Base-by-base conservation (phyloP, 2,329 filamentous ascomycete genomes). In the Ascochyta koolunga region DNA sequence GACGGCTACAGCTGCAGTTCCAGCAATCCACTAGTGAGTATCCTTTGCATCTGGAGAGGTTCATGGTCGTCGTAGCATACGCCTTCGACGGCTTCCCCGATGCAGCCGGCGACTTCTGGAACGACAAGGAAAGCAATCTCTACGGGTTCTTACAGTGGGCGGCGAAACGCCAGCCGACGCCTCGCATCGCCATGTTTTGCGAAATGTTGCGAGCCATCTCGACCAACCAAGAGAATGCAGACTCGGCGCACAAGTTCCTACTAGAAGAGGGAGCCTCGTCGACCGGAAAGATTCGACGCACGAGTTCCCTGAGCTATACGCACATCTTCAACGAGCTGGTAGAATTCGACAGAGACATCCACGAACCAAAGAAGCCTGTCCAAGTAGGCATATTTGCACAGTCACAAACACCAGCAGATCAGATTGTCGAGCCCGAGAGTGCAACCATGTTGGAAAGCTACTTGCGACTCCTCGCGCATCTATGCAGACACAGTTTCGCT, bases 371-470 rank as follows among this genome's bases (percentile, higher is more conserved):
- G 81, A 45, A 87, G 83, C 84, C 65, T 82, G 86, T 56, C 73
- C 82, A 48, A 82, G 83, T 40, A 88, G 90, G 71, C 79, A 84
- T 39, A 79, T 84, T 70, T 42, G 59, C 70, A 6, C 62, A 67
- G 25, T 56, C 69, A 32, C 71, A 67, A 52, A 73, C 70, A 37
- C 66, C 65, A 42, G 69, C 69, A n/a, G 76, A 75, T 33, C 76
- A 77, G 50, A 86, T 91, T 56, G 92, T 96, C 24, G 93, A 97
- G 70, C 90, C 92, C 4, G 96, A 99, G 73, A 96, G 91, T 35
- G 88, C 89, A n/a, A 90, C 96, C 76, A 97, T 99, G 91, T 82
- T 99, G 24, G 92, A 97, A 70, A 93, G 91, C 64, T 98, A 98
- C 71, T 81, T 99, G 46, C 87, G 93, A 25, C 82, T 99, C 5